Conservation (phyloP, 441 rosid species). For the Capsella rubella region DNA sequence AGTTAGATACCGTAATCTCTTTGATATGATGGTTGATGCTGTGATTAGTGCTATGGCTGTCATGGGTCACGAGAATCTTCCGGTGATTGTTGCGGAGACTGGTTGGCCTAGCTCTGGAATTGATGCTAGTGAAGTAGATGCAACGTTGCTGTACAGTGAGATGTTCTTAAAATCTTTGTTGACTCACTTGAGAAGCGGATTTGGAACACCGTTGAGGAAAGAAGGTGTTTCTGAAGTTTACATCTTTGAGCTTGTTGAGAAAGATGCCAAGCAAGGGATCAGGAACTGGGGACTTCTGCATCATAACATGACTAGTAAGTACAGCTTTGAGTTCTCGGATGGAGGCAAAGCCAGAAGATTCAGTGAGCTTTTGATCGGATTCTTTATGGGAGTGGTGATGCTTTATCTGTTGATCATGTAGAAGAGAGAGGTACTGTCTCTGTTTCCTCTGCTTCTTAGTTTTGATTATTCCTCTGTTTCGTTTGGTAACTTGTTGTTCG, state of each 20-base stretch:
- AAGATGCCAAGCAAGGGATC: constrained; percentile 49
- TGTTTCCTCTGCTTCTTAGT: constrained; percentile 22
- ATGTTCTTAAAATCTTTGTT: constrained; percentile 71
- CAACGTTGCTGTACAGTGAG: constrained; percentile 63
- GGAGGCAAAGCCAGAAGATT: constrained; percentile 25
- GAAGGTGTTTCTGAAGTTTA: constrained; percentile 74
- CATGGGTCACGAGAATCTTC: constrained; percentile 75
- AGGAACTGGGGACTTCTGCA: constrained; percentile 78
- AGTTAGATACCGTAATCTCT: constrained; percentile 76
- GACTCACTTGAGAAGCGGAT: constrained; percentile 62
- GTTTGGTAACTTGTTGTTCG: neutral
- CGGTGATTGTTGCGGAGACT: constrained; percentile 77
- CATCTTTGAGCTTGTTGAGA: constrained; percentile 73
- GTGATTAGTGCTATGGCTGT: constrained; percentile 73
- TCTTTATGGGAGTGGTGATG: constrained; percentile 34
- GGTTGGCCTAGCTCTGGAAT: constrained; percentile 85
- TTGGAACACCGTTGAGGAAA: constrained; percentile 79
- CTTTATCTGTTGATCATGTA: constrained; percentile 31
- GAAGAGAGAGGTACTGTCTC: constrained; percentile 36
- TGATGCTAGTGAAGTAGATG: constrained; percentile 66
- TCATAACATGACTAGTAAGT: constrained; percentile 71
- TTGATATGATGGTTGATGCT: constrained; percentile 89
- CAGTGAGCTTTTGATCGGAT: constrained; percentile 25
- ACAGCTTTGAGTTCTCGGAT: constrained; percentile 58
- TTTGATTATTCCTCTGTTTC: constrained; percentile 11